Evolutionary conservation across 2,329 filamentous ascomycete species (phyloP), one percentile per base, ranked within the genome.

Genomic region (Chrysoporthe deuterocubensis): DNA sequence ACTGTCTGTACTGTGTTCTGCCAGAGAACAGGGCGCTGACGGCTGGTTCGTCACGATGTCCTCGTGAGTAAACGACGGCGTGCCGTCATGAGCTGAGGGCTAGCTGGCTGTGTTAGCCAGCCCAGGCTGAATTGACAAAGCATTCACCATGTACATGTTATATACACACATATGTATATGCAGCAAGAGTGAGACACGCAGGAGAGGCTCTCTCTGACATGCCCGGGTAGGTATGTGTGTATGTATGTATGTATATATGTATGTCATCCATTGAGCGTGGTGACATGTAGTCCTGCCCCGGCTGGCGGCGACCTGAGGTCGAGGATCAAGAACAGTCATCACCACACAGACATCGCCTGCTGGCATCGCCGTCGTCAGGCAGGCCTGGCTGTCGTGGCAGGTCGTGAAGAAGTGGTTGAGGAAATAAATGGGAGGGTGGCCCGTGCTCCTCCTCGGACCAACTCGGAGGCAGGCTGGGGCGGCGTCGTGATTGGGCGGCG

Each of bases 391-490:
- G 26, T 26, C 26, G 26, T 26, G 26, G 26, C 26, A 26, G 26
- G 26, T 26, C 26, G 26, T 26, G 26, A 26, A 26, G 26, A 26
- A 26, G 26, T 26, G 26, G 26, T 2, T 26, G 21, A 61, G 42
- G 58, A 59, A 42, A 44, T 59, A 26, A 26, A 59, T 59, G 43
- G 37, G 18, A 16, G 42, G 42, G 26, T 61, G 58, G 58, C 26
- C 58, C 42, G 58, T 61, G 58, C 58, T 37, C 21, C 9, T 11
- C 40, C 40, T 61, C 58, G 58, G 58, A 43, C 58, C 16, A 61
- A 61, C n/a, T 61, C 58, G 58, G 58, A 61, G 58, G 21, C n/a
- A 42, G 46, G 42, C 40, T 44, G 43, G 18, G 2, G 43, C 21
- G 3, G 21, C 2, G 42, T 2, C 16, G 2, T 61, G 58, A 61